A percentile compares a stretch with the other conserved stretches of the same genome.
phyloP scores from a whole-genome alignment of 495 filamentous ascomycete species.

The Aspergillus nidulans region DNA sequence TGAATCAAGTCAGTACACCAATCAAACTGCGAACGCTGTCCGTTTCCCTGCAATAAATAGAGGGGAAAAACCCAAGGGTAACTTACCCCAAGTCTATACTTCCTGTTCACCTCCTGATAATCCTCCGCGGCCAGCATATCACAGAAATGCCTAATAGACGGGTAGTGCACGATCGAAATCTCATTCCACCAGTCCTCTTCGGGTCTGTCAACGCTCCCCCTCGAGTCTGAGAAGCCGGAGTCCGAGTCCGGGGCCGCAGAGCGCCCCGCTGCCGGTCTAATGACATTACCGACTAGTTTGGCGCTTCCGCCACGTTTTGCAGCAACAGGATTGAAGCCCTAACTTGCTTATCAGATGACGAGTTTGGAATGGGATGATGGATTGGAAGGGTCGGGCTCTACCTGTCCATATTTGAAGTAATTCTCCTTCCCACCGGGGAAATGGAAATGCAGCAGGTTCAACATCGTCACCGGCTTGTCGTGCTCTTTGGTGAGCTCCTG shows the following conservation, averaged over 20 bases:
- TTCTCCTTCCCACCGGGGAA: slow-evolving; percentile 43
- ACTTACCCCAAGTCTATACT: slow-evolving; percentile 47
- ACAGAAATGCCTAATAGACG: slow-evolving; percentile 57
- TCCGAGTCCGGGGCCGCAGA: slow-evolving; percentile 17
- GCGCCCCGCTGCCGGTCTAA: slow-evolving; percentile 20
- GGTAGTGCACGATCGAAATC: slow-evolving; percentile 64
- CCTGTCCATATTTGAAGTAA: slow-evolving; percentile 56
- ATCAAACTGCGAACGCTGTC: not conserved
- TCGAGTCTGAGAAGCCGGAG: slow-evolving; percentile 16
- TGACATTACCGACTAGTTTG: slow-evolving; percentile 60
- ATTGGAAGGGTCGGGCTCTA: slow-evolving; percentile 4
- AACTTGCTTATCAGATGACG: not conserved
- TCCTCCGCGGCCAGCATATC: slow-evolving; percentile 60
- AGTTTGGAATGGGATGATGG: not conserved
- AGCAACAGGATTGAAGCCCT: slow-evolving; percentile 50
- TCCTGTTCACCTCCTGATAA: slow-evolving; percentile 60
- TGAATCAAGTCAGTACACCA: not conserved
- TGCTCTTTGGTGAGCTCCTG: slow-evolving; percentile 22
- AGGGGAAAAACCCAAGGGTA: not conserved
- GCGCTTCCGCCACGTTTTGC: slow-evolving; percentile 51
- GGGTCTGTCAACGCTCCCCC: slow-evolving; percentile 16
- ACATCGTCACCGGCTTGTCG: slow-evolving; percentile 55
- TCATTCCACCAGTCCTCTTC: slow-evolving; percentile 49
- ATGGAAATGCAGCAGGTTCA: slow-evolving; percentile 64
- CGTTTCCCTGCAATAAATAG: not conserved